These are phyloP conservation scores for Coelastrella sp. DNA, from an alignment of 139 green algal species.

Conservation along the genomic window DNA sequence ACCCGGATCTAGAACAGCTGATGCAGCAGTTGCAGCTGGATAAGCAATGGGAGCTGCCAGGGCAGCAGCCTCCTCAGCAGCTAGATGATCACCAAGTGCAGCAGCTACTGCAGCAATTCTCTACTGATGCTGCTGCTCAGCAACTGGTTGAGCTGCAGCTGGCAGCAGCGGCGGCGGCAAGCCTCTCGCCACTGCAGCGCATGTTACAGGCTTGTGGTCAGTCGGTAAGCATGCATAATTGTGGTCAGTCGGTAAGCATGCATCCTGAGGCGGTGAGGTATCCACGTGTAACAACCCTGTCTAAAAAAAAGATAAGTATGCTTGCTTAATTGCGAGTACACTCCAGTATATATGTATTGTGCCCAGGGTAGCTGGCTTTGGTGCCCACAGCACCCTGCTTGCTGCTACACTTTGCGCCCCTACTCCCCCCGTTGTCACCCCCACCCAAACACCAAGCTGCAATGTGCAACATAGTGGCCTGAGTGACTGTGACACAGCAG, in stretches of 20 bases:
- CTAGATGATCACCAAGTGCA: conserved; percentile 3
- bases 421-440: too few species aligned
- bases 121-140: conserved; percentile 7
- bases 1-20: background rate
- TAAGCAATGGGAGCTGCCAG: background rate
- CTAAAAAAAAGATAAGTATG: too few species aligned
- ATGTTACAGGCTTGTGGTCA: conserved; percentile 84
- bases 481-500: too few species aligned
- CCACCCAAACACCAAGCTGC: background rate
- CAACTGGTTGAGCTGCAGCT: background rate
- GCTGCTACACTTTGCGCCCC: too few species aligned
- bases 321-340: too few species aligned
- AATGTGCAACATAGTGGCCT: background rate
- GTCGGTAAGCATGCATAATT: conserved; percentile 58
- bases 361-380: too few species aligned
- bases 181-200: conserved; percentile 69
- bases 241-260: conserved; percentile 68
- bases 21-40: background rate
- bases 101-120: conserved; percentile 10
- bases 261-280: background rate
- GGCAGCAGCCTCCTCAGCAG: background rate
- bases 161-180: background rate
- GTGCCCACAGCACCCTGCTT: too few species aligned
- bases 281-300: too few species aligned
- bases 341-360: too few species aligned